Evolutionary conservation across 352 stramenopile genomes (phyloP).

Genomic region (Phytophthora lateralis): DNA sequence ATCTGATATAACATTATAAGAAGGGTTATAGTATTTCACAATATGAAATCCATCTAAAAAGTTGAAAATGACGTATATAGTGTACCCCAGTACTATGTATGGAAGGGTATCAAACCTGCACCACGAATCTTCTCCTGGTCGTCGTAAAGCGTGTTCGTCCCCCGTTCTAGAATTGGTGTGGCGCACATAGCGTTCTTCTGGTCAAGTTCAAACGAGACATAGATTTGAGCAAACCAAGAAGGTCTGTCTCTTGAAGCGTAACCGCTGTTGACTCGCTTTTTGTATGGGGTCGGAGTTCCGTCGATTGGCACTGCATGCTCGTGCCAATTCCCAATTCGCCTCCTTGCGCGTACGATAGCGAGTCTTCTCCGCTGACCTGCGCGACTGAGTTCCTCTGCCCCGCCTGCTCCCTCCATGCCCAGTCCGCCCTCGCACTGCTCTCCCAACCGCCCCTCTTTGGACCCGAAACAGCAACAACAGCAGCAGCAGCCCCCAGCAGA

Average conservation of each 20-base stretch:
- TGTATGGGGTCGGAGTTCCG: conserved; percentile 7
- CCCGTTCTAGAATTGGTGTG: conserved; percentile 24
- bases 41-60: neutral
- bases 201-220: conserved; percentile 22
- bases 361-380: conserved; percentile 5
- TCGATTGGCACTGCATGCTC: neutral
- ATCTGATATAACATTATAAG: neutral
- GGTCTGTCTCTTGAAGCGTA: conserved; percentile 7
- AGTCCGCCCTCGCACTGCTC: conserved; percentile 26
- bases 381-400: conserved; percentile 8
- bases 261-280: conserved; percentile 10
- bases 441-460: conserved; percentile 10
- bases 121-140: conserved; percentile 25
- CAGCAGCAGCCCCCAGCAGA: conserved; percentile 21
- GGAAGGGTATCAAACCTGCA: too few relatives aligned
- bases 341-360: conserved; percentile 21
- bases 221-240: conserved; percentile 2
- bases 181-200: conserved; percentile 16
- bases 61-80: neutral
- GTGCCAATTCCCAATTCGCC: conserved; percentile 25
- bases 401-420: conserved; percentile 24
- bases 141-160: conserved; percentile 6
- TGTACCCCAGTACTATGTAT: conserved; percentile 2
- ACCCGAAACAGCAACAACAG: conserved; percentile 24
- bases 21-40: neutral